Evolutionary conservation across 2,329 filamentous ascomycete species (phyloP).

Genomic region (Rosellinia necatrix): DNA sequence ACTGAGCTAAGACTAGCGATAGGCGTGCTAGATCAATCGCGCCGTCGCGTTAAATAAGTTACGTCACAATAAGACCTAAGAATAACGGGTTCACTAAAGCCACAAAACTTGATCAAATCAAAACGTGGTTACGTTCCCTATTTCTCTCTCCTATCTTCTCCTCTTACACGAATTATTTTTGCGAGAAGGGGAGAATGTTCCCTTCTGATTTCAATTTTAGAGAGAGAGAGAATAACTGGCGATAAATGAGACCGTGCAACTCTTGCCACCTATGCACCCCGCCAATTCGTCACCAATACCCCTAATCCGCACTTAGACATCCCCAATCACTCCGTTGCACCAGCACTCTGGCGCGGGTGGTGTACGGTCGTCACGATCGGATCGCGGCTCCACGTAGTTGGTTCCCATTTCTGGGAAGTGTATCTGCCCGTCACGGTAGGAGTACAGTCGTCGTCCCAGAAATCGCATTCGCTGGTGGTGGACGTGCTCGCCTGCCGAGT

Average conservation of each 20-base stretch:
- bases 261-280: too few species aligned
- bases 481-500: constrained; percentile 11
- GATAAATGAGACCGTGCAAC: too few species aligned
- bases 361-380: constrained; percentile 3
- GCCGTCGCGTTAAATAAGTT: background rate
- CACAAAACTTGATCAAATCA: background rate
- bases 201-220: too few species aligned
- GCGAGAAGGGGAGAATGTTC: too few species aligned
- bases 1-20: background rate
- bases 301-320: too few species aligned
- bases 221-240: too few species aligned
- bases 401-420: constrained; percentile 5
- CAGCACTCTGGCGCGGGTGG: background rate
- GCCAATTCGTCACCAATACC: too few species aligned
- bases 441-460: constrained; percentile 11
- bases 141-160: background rate
- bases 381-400: constrained; percentile 11
- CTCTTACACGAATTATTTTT: too few species aligned
- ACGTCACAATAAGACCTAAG: background rate
- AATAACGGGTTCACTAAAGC: too few species aligned
- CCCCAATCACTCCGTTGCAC: too few species aligned
- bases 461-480: constrained; percentile 10
- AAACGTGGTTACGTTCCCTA: background rate
- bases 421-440: background rate
- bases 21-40: background rate